Evolutionary conservation across 192 early-diverging fungal genomes (phyloP), one percentile per base, ranked within the genome.

Genomic region (Funneliformis geosporum): DNA sequence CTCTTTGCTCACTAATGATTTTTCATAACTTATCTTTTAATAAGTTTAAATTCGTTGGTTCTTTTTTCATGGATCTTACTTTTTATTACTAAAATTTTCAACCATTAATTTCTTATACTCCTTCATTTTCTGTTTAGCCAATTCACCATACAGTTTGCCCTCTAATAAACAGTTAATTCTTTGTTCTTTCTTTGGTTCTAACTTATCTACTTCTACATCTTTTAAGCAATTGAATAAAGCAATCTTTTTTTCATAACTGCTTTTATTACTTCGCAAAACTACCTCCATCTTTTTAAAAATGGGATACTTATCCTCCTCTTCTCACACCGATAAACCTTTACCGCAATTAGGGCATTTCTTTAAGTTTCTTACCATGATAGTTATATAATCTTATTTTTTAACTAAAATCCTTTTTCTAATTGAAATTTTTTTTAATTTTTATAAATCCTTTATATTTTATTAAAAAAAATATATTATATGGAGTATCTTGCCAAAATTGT

Each of bases 181-280:
- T 67, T 67, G 11, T 28, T 67, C 25, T 12, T 67, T 23, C 1
- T 23, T 25, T 8, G 39, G 65, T 67, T 28, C 12, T 25, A 67
- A 23, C 28, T 67, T 25, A 8, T 25, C 65, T 23, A 67, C 65
- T 67, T 67, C 14, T 10, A 67, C 5, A 4, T 67, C 25, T 25
- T 67, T 40, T 67, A 67, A 23, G 2, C 11, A 12, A 39, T 67
- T 67, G 25, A 67, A 67, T 40, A 67, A 67, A 23, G 65, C 65
- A 67, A 67, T 67, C 14, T 67, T 67, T 25, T 67, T 67, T 25
- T 67, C 65, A 67, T 67, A 27, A 67, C 18, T 12, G 4, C n/a
- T 60, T 60, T 60, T 60, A 60, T 60, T 60, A 60, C 59, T 60
- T 60, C 14, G 16, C 14, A 60, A 60, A 60, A 60, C n/a, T n/a